Evolutionary conservation across 495 filamentous ascomycete species (phyloP).

Genomic region (Neurospora sp.): DNA sequence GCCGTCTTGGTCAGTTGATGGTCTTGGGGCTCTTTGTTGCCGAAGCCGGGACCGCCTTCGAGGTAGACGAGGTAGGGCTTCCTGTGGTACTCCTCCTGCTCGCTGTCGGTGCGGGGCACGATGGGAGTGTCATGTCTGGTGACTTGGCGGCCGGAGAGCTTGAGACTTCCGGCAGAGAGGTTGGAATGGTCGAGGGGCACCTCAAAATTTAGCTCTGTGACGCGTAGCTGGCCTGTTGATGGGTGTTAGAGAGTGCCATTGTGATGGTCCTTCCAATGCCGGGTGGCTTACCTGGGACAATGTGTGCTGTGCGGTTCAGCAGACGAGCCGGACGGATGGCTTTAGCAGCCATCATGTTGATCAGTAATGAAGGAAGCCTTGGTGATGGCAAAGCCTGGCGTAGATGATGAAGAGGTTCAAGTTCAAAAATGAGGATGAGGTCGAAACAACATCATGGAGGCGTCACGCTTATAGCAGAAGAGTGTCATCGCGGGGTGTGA

Average conservation of each 20-base stretch:
- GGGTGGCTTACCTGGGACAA: conserved; percentile 15
- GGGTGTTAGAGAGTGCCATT: conserved; percentile 2
- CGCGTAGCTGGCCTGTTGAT: conserved; percentile 54
- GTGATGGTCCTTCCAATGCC: background rate
- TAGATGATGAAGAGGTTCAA: background rate
- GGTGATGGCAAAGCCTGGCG: background rate
- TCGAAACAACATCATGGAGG: background rate
- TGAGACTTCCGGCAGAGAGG: conserved; percentile 50
- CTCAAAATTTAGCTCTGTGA: conserved; percentile 77
- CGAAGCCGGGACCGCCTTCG: conserved; percentile 72
- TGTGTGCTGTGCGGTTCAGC: conserved; percentile 12
- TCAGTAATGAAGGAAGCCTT: background rate
- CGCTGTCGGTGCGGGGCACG: conserved; percentile 23
- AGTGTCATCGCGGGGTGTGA: background rate
- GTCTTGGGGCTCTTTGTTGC: conserved; percentile 62
- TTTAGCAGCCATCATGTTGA: background rate
- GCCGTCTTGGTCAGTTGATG: conserved; percentile 54
- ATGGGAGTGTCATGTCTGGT: conserved; percentile 53
- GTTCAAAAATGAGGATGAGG: background rate
- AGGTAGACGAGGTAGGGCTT: conserved; percentile 48
- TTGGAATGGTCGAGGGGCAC: conserved; percentile 67
- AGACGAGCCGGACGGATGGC: conserved; percentile 12
- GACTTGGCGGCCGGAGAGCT: conserved; percentile 68
- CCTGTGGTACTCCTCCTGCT: conserved; percentile 31
- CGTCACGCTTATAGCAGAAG: background rate